Evolutionary conservation across 164 flowering plant genomes (phyloP), one percentile per base, ranked within the genome.

Genomic region (Saururus chinensis): DNA sequence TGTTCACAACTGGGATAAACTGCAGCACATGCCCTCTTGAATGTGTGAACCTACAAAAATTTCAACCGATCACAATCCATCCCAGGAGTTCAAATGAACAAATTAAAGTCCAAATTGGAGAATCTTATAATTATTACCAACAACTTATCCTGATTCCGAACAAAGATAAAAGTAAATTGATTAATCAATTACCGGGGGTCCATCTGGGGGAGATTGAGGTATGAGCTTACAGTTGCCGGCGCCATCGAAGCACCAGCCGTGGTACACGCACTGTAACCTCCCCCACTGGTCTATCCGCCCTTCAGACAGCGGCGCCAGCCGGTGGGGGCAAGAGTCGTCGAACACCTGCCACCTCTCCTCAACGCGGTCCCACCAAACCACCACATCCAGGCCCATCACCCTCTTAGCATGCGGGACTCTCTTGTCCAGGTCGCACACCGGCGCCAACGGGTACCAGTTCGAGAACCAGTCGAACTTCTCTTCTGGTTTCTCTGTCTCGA

Each of bases 181-280:
- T 1, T 5, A 21, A 14, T 55, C 37, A 24, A 35, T 59, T 73
- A 91, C 98, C 77, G 82, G 88, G 58, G 98, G 92, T 20, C 92
- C 96, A 59, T 92, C 95, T 0, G 67, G 79, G 19, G 98, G 89
- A 2, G 96, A 90, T 53, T 92, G 98, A 68, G 98, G 98, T 61
- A 92, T 87, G 64, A 87, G 69, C 61, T 89, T 82, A 74, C 96
- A 92, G 58, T 82, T 83, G 60, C 96, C 98, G 37, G 87, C 68
- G 51, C 96, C 98, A 75, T 73, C 72, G 59, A 92, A 92, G 61
- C 96, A 93, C 98, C 97, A 88, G 7, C 97, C 98, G 72, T 93
- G 98, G 68, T 93, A 89, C 51, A 86, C 96, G 69, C 98, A 93
- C 72, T 93, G 98, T 77, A 93, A 65, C 65, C 97, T 75, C 0